Evolutionary conservation across 2,329 filamentous ascomycete genomes (phyloP).

Genomic region (Ramichloridium luteum): DNA sequence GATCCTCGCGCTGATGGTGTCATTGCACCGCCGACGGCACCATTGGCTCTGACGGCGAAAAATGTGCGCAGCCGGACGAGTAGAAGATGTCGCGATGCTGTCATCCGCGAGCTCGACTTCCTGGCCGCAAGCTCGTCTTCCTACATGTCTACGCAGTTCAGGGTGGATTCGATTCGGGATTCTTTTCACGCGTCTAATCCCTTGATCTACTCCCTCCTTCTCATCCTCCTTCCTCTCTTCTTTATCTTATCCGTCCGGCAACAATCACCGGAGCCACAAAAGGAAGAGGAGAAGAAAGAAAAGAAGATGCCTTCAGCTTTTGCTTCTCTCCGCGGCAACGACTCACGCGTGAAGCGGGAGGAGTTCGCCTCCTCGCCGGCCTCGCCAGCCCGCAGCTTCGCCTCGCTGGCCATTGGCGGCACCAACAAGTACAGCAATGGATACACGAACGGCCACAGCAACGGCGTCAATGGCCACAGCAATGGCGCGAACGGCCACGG

Average conservation of each 20-base stretch:
- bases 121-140: no score
- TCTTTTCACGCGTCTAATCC: no score
- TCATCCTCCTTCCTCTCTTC: background rate
- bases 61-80: no score
- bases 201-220: background rate
- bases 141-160: no score
- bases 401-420: background rate
- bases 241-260: background rate
- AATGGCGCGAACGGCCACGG: constrained; percentile 2
- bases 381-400: constrained; percentile 2
- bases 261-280: no score
- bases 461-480: constrained; percentile 7
- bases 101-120: no score
- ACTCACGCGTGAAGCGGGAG: background rate
- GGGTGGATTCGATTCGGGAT: no score
- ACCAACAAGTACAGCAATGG: constrained; percentile 1
- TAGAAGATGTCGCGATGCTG: no score
- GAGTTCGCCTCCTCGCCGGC: background rate
- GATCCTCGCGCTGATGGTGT: no score
- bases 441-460: background rate
- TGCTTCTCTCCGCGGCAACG: background rate
- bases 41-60: no score
- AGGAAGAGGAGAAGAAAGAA: background rate
- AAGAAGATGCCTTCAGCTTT: background rate
- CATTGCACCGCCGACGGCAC: no score